Percentiles rank a stretch among this genome's conserved stretches.
Conservation (phyloP, 805 yeast genomes). For the Jamesozyma lodderae region DNA sequence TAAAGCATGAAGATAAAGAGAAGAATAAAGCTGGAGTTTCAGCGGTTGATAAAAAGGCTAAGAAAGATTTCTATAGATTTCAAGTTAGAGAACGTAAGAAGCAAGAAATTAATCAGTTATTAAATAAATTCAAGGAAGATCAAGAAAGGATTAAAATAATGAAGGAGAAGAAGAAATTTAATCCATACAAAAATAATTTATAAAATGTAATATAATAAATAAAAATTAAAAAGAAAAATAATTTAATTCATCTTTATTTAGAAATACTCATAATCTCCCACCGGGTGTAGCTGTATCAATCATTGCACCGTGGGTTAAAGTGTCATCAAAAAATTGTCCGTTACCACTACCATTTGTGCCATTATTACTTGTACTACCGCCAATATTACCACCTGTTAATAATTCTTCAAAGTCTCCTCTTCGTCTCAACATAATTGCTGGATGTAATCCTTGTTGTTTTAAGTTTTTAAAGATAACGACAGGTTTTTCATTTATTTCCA, state of each 20-base stretch:
- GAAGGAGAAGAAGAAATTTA: slow-evolving; percentile 74
- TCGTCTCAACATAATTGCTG: slow-evolving; percentile 86
- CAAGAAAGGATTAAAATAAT: slow-evolving; percentile 74
- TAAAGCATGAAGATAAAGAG: slow-evolving; percentile 23
- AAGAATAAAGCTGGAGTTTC: slow-evolving; percentile 15
- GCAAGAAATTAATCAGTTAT: slow-evolving; percentile 79
- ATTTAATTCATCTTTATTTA: not conserved
- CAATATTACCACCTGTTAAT: slow-evolving; percentile 12
- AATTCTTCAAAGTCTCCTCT: slow-evolving; percentile 44
- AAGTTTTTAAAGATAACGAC: slow-evolving; percentile 76
- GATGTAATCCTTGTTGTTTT: slow-evolving; percentile 76
- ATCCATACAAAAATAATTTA: slow-evolving; percentile 52
- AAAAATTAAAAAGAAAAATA: not conserved
- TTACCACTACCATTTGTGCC: not conserved
- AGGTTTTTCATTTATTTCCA: slow-evolving; percentile 82
- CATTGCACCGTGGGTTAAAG: slow-evolving; percentile 19
- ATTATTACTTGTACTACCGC: not conserved
- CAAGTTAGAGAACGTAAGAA: slow-evolving; percentile 92
- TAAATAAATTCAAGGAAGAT: slow-evolving; percentile 79
- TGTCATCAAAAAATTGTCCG: slow-evolving; percentile 6
- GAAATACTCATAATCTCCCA: slow-evolving; percentile 17
- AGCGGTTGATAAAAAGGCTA: slow-evolving; percentile 57
- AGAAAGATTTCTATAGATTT: slow-evolving; percentile 89
- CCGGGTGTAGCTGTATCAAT: slow-evolving; percentile 19
- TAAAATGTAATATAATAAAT: not conserved